Conservation (phyloP, 345 rosid genomes). For the Toxicodendron radicans region DNA sequence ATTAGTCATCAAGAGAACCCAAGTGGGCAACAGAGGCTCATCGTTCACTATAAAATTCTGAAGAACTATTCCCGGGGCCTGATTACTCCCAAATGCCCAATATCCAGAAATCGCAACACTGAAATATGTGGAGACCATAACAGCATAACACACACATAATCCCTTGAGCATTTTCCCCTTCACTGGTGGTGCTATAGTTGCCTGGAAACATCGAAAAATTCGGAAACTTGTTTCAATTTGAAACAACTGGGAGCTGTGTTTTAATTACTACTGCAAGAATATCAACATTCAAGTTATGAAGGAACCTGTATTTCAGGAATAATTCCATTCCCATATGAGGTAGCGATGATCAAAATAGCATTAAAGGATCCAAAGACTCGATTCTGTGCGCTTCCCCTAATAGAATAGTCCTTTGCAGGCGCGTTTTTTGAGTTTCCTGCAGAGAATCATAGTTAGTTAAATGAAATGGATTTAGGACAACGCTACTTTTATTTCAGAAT, state of each 20-base stretch:
- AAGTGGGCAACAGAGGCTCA: slow-evolving; percentile 19
- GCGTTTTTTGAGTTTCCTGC: slow-evolving; percentile 19
- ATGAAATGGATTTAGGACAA: background rate
- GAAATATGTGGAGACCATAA: slow-evolving; percentile 21
- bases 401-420: slow-evolving; percentile 14
- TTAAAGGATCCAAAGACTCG: slow-evolving; percentile 17
- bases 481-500: too few relatives aligned
- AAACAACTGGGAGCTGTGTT: background rate
- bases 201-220: slow-evolving; percentile 4
- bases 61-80: slow-evolving; percentile 19
- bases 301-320: slow-evolving; percentile 30
- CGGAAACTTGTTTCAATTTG: background rate
- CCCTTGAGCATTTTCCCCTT: slow-evolving; percentile 31
- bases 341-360: slow-evolving; percentile 23
- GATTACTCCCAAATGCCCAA: slow-evolving; percentile 28
- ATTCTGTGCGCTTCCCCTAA: background rate
- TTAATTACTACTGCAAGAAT: too few relatives aligned
- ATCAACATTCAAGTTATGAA: too few relatives aligned
- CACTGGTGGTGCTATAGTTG: slow-evolving; percentile 25
- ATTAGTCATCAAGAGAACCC: slow-evolving; percentile 31
- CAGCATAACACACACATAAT: slow-evolving; percentile 20
- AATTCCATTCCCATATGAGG: slow-evolving; percentile 27
- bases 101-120: slow-evolving; percentile 29
- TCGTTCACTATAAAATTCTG: slow-evolving; percentile 18
- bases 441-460: background rate